These are phyloP conservation scores for Amanita rimosa DNA, from an alignment of 768 basidiomycete genomes.

Conservation along the genomic window DNA sequence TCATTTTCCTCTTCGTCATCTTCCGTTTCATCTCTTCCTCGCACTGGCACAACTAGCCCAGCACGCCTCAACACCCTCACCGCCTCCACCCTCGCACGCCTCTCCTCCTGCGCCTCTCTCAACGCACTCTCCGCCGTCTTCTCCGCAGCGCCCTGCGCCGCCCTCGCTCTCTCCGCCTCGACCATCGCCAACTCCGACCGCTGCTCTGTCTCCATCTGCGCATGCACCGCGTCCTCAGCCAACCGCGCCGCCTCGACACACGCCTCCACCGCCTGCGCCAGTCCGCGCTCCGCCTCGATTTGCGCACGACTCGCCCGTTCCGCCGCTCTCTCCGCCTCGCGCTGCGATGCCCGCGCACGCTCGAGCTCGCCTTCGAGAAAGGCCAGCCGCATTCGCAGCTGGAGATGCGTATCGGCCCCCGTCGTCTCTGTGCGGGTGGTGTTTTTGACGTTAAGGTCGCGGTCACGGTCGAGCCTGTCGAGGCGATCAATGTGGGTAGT, in stretches of 20 bases:
- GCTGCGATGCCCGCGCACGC: neutral
- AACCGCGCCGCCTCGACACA: neutral
- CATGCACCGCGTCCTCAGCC: neutral
- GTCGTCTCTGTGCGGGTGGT: no score
- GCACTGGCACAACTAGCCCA: neutral
- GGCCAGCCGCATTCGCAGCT: neutral
- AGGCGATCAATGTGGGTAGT: no score
- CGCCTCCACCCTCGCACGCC: neutral
- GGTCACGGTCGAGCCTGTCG: no score
- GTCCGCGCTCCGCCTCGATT: neutral
- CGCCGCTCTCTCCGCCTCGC: neutral
- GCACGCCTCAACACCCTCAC: neutral
- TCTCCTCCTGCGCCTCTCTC: neutral
- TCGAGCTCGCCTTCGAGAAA: neutral
- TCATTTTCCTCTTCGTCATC: no score
- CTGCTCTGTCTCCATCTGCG: slow-evolving; percentile 1
- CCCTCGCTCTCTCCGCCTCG: neutral
- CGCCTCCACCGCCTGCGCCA: neutral
- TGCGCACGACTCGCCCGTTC: neutral
- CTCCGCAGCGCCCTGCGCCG: neutral
- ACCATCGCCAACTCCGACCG: neutral
- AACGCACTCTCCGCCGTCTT: neutral
- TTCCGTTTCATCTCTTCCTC: no score
- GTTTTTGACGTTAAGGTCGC: no score
- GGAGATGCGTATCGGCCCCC: neutral